Conservation (phyloP, 2,329 filamentous ascomycete genomes). For the Colletotrichum gloeosporioides region DNA sequence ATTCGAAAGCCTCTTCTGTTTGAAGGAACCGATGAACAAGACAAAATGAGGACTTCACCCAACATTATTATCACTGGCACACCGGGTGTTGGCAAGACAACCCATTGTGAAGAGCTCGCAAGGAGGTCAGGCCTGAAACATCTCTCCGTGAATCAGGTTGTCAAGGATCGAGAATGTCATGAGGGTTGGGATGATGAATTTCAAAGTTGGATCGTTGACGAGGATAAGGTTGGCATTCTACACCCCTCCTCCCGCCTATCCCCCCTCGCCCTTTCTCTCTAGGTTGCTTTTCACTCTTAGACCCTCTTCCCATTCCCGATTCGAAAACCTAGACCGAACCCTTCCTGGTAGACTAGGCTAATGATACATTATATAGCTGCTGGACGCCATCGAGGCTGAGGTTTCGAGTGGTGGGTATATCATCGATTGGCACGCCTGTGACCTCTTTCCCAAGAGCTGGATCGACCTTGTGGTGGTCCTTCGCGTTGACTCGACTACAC, state of each 20-base stretch:
- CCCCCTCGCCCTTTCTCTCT: background rate
- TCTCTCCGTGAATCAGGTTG: conserved; percentile 87
- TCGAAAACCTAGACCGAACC: background rate
- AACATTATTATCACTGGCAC: conserved; percentile 97
- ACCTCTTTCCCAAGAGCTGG: conserved; percentile 91
- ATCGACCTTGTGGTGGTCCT: conserved; percentile 95
- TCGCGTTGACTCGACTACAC: conserved; percentile 76
- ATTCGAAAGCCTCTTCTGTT: background rate
- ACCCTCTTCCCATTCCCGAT: background rate
- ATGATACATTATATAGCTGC: conserved; percentile 57
- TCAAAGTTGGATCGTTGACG: conserved; percentile 91
- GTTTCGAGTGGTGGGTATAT: conserved; percentile 81
- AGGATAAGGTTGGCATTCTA: conserved; percentile 75
- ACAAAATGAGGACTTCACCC: conserved; percentile 57
- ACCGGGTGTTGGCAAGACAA: conserved; percentile 94
- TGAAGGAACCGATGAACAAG: background rate
- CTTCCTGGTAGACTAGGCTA: background rate
- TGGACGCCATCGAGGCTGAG: conserved; percentile 88
- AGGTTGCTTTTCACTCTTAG: background rate
- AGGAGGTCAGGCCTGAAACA: conserved; percentile 79
- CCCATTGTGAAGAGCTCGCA: conserved; percentile 83
- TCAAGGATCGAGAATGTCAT: conserved; percentile 86
- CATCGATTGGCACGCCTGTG: conserved; percentile 98
- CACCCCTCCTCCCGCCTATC: background rate
- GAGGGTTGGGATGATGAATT: conserved; percentile 88